phyloP scores from a whole-genome alignment of 768 basidiomycete genomes.

The Suillus brevipes region DNA sequence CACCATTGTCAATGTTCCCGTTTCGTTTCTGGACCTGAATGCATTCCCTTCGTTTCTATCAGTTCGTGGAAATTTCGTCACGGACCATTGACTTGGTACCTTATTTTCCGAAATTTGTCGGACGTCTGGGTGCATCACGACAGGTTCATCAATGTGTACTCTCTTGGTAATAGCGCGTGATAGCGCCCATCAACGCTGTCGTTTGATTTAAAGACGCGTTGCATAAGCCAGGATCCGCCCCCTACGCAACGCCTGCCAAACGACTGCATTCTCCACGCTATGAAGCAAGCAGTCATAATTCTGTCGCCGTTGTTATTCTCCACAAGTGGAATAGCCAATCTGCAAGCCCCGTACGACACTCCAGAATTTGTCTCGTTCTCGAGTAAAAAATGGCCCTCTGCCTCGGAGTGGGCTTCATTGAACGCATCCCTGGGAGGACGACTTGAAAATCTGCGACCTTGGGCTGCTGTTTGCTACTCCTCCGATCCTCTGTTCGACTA shows the following conservation, averaged over 20 bases:
- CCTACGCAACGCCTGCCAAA: background rate
- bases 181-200: background rate
- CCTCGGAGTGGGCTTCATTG: conserved; percentile 13
- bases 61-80: background rate
- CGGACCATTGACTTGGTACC: background rate
- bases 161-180: background rate
- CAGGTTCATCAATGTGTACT: background rate
- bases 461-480: conserved; percentile 17
- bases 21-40: background rate
- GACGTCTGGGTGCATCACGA: background rate
- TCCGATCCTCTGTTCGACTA: conserved; percentile 15
- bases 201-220: background rate
- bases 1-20: background rate
- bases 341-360: conserved; percentile 2
- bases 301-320: background rate
- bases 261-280: background rate
- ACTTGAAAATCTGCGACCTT: conserved; percentile 16
- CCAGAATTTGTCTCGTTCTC: conserved; percentile 4
- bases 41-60: background rate
- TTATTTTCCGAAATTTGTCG: background rate
- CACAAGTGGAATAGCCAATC: background rate
- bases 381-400: conserved; percentile 13
- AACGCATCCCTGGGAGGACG: conserved; percentile 14
- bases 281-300: background rate
- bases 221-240: background rate